Evolutionary conservation across 768 basidiomycete species (phyloP).

Genomic region (Cubamyces lactineus): DNA sequence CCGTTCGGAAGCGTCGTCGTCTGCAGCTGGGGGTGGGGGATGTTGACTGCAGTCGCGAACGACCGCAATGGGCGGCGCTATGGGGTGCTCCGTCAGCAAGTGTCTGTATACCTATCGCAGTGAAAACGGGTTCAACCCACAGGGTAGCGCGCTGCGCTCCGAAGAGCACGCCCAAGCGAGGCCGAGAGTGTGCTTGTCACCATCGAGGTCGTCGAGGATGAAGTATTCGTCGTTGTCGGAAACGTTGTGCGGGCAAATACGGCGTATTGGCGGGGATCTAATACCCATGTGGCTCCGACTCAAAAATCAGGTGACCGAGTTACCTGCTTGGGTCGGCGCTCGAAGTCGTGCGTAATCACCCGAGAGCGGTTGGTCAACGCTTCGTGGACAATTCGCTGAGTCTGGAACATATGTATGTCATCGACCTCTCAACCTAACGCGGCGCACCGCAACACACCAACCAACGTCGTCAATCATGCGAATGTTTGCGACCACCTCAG

Average conservation of each 20-base stretch:
- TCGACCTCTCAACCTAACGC: no score
- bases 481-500: no score
- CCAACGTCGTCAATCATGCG: no score
- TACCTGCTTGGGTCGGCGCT: neutral
- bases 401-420: neutral
- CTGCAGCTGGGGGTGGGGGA: slow-evolving; percentile 78
- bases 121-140: slow-evolving; percentile 33
- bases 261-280: slow-evolving; percentile 19
- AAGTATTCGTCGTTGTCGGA: slow-evolving; percentile 32
- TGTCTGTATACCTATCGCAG: neutral
- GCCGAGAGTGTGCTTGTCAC: slow-evolving; percentile 49
- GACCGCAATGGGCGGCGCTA: slow-evolving; percentile 57
- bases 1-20: slow-evolving; percentile 94
- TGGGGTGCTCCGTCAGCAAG: slow-evolving; percentile 11
- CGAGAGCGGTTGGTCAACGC: slow-evolving; percentile 19
- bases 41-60: slow-evolving; percentile 74
- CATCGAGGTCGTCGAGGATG: slow-evolving; percentile 44
- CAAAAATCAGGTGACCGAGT: no score
- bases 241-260: slow-evolving; percentile 32
- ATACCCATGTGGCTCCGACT: neutral
- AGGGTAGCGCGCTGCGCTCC: slow-evolving; percentile 40
- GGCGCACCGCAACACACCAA: no score
- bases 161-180: slow-evolving; percentile 47
- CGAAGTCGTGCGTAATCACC: slow-evolving; percentile 15
- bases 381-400: neutral